Evolutionary conservation across 129 eudicot genomes (phyloP).

Genomic region (Solidago caesia): DNA sequence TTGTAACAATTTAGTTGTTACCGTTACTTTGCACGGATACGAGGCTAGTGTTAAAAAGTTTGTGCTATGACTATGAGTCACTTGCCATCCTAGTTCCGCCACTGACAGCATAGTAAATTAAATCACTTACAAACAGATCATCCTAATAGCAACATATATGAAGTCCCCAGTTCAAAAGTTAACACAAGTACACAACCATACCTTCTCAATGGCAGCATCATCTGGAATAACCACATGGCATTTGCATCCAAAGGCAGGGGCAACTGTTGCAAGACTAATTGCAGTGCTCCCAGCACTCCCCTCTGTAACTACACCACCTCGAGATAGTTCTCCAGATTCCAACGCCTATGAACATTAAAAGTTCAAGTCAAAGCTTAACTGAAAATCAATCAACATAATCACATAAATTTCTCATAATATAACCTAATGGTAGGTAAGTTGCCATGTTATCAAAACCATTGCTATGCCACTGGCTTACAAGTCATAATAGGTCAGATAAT

Average conservation of each 20-base stretch:
- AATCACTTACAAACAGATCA: not conserved
- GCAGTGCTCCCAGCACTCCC: constrained; percentile 99
- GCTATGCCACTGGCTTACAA: no score
- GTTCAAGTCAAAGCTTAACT: not conserved
- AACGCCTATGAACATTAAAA: constrained; percentile 52
- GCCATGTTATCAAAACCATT: no score
- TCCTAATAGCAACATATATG: not conserved
- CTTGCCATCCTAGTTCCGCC: no score
- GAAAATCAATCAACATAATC: constrained; percentile 15
- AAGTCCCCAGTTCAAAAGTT: not conserved
- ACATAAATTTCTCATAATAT: not conserved
- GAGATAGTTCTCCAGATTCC: constrained; percentile 63
- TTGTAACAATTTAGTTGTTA: no score
- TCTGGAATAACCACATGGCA: constrained; percentile 99
- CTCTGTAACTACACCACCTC: constrained; percentile 93
- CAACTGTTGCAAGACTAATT: constrained; percentile 96
- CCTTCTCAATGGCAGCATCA: constrained; percentile 98
- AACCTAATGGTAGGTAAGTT: not conserved
- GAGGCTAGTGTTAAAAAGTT: no score
- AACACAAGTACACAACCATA: constrained; percentile 21
- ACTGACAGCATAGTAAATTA: not conserved
- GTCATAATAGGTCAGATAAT: no score
- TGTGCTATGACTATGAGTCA: no score
- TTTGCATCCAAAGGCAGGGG: constrained; percentile 95
- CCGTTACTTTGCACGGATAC: no score